phyloP scores from a whole-genome alignment of 2,329 filamentous ascomycete species.

The Falciphora oryzae region DNA sequence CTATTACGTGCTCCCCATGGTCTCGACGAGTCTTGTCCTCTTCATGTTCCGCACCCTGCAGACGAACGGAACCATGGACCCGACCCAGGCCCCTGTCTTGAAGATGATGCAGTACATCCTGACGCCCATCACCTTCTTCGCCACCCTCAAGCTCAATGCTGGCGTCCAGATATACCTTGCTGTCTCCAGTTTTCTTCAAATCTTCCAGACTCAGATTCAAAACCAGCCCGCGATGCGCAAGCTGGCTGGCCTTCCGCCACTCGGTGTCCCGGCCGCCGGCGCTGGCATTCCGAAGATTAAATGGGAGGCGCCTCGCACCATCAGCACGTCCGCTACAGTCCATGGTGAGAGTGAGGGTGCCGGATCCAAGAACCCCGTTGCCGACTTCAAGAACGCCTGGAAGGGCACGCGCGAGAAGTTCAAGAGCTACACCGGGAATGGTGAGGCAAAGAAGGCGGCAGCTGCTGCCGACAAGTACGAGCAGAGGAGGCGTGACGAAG shows the following conservation, averaged over 20 bases:
- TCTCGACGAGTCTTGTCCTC: slow-evolving; percentile 47
- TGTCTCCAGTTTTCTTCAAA: slow-evolving; percentile 30
- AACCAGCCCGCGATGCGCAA: slow-evolving; percentile 32
- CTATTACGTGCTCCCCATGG: slow-evolving; percentile 64
- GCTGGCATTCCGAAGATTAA: slow-evolving; percentile 5
- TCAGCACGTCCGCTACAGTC: slow-evolving; percentile 18
- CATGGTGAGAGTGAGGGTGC: background rate
- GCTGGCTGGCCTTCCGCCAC: slow-evolving; percentile 30
- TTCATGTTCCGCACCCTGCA: slow-evolving; percentile 7
- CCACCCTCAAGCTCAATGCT: slow-evolving; percentile 43
- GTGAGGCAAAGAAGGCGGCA: slow-evolving; percentile 1
- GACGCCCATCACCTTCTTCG: slow-evolving; percentile 24
- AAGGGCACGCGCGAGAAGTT: slow-evolving; percentile 4
- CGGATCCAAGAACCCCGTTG: background rate
- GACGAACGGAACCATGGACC: slow-evolving; percentile 28
- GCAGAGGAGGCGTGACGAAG: slow-evolving; percentile 7
- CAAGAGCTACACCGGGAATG: slow-evolving; percentile 6
- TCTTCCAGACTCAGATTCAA: slow-evolving; percentile 38
- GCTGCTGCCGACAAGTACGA: slow-evolving; percentile 2
- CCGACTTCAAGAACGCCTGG: slow-evolving; percentile 8
- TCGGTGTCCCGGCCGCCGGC: slow-evolving; percentile 12
- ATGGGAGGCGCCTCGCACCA: slow-evolving; percentile 27
- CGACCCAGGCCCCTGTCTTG: slow-evolving; percentile 26
- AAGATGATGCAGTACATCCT: slow-evolving; percentile 29
- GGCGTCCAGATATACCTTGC: slow-evolving; percentile 60